These are phyloP conservation scores for Chlorella sp. DNA, from an alignment of 139 green algal species.

Conservation along the genomic window DNA sequence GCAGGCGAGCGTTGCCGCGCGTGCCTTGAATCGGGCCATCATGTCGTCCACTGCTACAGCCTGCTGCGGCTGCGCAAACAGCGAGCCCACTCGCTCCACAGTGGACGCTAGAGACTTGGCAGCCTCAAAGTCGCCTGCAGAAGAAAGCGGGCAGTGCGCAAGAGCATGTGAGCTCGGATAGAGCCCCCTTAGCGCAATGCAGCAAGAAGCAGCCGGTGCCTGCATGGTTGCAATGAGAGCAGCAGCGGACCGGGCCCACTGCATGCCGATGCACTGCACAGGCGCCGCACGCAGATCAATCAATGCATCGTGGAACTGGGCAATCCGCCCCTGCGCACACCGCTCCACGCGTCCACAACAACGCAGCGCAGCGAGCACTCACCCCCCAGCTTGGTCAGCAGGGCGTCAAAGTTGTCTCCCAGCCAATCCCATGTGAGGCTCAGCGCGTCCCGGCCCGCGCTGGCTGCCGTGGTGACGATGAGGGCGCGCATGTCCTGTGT, in stretches of 20 bases:
- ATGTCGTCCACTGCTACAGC: constrained; percentile 43
- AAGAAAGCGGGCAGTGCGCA: too few species aligned
- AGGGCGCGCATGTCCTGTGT: constrained; percentile 1
- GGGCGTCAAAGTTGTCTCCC: neutral
- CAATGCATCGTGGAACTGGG: too few species aligned
- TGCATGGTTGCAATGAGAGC: too few species aligned
- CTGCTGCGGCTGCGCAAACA: constrained; percentile 28
- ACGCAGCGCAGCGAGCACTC: neutral
- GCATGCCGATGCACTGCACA: too few species aligned
- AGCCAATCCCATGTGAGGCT: constrained; percentile 6
- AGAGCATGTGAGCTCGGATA: too few species aligned
- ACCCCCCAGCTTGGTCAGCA: constrained; percentile 27
- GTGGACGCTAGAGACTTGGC: constrained; percentile 35
- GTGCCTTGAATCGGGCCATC: constrained; percentile 23
- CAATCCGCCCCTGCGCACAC: too few species aligned
- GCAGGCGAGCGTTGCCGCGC: neutral
- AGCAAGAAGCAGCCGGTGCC: too few species aligned
- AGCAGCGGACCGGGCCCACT: too few species aligned
- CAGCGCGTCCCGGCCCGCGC: neutral
- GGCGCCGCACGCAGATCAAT: too few species aligned
- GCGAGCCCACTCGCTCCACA: constrained; percentile 38
- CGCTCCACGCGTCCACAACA: too few species aligned
- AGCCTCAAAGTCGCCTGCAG: constrained; percentile 39
- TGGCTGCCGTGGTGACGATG: constrained; percentile 24
- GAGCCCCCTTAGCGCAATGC: too few species aligned